Base-by-base conservation (phyloP, 768 basidiomycete genomes). In the Suillus variegatus region DNA sequence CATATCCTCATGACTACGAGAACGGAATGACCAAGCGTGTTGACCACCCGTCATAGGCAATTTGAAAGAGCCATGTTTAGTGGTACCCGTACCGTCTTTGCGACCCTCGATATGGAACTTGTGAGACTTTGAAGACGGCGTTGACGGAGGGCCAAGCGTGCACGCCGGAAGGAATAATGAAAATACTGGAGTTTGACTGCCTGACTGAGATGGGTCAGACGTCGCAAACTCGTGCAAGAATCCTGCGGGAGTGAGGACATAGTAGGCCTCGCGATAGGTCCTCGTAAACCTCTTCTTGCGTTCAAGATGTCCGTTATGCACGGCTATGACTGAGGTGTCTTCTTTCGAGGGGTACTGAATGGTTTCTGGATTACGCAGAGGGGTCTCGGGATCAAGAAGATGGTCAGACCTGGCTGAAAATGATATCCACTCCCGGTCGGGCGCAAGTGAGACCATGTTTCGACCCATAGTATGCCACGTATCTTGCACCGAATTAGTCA, bases 101-200 rank as follows among this genome's bases (percentile, higher is more conserved):
- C 89, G 82, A 10, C 91, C 92, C 78, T 99, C 97, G 71, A 99
- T 94, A 79, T 97, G 95, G 85, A 99, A 99, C 78, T 97, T 98
- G 83, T 99, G 92, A 20, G 88, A 88, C 64, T 85, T 86, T 4
- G 90, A 84, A n/a, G 76, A 78, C 1, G 85, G 77, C 3, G 86
- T 72, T 2, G 91, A 90, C 3, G 97, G 93, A 2, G 97, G 97
- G 40, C 97, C 97, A 47, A 99, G 88, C 0, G 96, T 99, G 78
- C 97, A 99, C 55, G 90, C 87, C 1, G 97, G 97, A 1, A 99
- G 84, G 87, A 99, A 99, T 58, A 99, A 81, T 10, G 86, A 88
- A 78, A 96, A 97, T 8, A 88, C 76, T 10, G 97, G 97, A 35
- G 79, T 77, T 46, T 81, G 78, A 62, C 85, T 83, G 61, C 79